Evolutionary conservation across 2,329 filamentous ascomycete species (phyloP).

Genomic region (Paradendryphiella salina): DNA sequence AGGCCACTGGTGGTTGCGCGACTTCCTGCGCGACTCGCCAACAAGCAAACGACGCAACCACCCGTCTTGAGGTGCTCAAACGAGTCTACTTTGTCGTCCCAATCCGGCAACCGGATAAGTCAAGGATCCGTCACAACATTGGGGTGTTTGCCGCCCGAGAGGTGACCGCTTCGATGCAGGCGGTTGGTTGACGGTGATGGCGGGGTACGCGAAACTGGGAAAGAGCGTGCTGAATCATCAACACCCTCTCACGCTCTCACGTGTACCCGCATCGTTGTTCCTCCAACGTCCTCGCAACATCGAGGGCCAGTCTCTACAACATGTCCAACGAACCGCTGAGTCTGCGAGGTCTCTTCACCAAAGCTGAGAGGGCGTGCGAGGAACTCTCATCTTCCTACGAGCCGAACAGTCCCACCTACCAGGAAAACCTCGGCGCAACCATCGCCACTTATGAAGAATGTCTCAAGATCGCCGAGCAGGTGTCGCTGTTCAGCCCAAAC

Average conservation of each 20-base stretch:
- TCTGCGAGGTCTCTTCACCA: conserved; percentile 58
- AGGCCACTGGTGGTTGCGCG: conserved; percentile 15
- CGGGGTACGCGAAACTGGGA: conserved; percentile 22
- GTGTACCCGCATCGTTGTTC: conserved; percentile 6
- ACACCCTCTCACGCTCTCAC: conserved; percentile 36
- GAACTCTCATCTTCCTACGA: conserved; percentile 66
- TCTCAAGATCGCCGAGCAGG: conserved; percentile 66
- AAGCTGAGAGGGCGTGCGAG: conserved; percentile 60
- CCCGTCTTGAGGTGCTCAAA: conserved; percentile 3
- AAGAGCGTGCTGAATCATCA: conserved; percentile 23
- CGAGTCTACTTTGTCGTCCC: neutral
- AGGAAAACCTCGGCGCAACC: conserved; percentile 66
- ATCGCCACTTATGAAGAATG: conserved; percentile 75
- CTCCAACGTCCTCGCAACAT: conserved; percentile 4
- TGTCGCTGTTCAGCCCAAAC: conserved; percentile 88
- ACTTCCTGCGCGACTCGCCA: conserved; percentile 3
- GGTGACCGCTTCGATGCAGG: neutral
- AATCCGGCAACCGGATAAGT: neutral
- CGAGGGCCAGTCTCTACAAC: conserved; percentile 2
- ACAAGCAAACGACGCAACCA: conserved; percentile 24
- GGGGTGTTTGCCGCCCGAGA: neutral
- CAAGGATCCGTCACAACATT: neutral
- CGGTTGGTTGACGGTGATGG: conserved; percentile 13
- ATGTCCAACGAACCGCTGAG: conserved; percentile 55
- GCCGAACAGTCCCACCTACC: conserved; percentile 67